Conservation (phyloP, 495 filamentous ascomycete genomes). For the Xylaria cubensis region DNA sequence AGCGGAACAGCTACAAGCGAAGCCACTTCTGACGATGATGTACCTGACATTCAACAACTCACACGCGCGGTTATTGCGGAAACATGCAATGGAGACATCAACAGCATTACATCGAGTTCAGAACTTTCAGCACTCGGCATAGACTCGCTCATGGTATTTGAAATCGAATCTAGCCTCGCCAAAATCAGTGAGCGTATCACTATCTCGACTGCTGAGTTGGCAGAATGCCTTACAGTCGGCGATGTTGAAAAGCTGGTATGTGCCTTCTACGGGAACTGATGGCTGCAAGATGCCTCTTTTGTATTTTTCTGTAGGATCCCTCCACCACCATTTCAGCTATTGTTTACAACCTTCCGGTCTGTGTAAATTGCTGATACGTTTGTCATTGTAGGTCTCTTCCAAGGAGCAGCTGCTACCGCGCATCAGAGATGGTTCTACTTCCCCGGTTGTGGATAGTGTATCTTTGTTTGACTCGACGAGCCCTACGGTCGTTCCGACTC, state of each 20-base stretch:
- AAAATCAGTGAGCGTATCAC: constrained; percentile 9
- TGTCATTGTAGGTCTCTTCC: not conserved
- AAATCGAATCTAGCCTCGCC: constrained; percentile 15
- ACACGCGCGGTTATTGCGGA: constrained; percentile 20
- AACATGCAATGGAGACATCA: constrained; percentile 13
- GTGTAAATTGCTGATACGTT: not conserved
- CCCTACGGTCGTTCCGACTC: not conserved
- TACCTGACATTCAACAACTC: constrained; percentile 17
- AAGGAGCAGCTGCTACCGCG: not conserved
- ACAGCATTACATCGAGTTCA: constrained; percentile 11
- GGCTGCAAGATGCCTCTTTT: not conserved
- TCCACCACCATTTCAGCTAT: not conserved
- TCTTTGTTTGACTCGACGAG: not conserved
- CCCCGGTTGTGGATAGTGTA: not conserved
- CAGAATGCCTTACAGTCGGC: constrained; percentile 25
- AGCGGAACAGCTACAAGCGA: constrained; percentile 7
- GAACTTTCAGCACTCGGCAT: constrained; percentile 19
- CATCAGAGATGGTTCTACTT: not conserved
- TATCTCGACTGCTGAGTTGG: constrained; percentile 16
- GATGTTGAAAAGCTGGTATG: constrained; percentile 26
- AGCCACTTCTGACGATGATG: not conserved
- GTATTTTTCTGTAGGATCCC: not conserved
- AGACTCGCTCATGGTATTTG: constrained; percentile 27
- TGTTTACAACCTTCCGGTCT: not conserved
- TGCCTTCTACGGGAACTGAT: constrained; percentile 18